Conservation (phyloP, 2,329 filamentous ascomycete species). For the Sarocladium brachiariae region DNA sequence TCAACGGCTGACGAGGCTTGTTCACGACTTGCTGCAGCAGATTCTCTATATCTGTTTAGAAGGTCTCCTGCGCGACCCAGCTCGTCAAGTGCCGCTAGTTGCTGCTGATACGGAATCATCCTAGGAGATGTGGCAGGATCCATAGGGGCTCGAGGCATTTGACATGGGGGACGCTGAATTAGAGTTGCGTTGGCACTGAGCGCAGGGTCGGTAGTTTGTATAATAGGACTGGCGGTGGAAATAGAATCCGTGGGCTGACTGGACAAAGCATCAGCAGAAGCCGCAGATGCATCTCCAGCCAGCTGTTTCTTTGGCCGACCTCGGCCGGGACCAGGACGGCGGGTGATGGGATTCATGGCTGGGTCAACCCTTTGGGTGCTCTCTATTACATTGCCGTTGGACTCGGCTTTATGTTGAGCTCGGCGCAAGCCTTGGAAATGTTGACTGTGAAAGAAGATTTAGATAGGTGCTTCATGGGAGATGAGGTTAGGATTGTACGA, state of each 20-base stretch:
- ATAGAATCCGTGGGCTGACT: not conserved
- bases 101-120: not conserved
- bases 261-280: not conserved
- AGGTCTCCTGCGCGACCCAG: not conserved
- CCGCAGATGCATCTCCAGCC: not conserved
- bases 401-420: slow-evolving; percentile 46
- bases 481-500: not conserved
- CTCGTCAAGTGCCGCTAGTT: not conserved
- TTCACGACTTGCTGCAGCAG: not conserved
- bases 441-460: slow-evolving; percentile 33
- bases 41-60: not conserved
- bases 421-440: slow-evolving; percentile 54
- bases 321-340: slow-evolving; percentile 51
- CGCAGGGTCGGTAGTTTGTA: not conserved
- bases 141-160: slow-evolving; percentile 4
- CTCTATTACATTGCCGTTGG: slow-evolving; percentile 27
- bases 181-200: not conserved
- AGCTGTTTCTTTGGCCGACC: slow-evolving; percentile 42
- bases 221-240: not conserved
- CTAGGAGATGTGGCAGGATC: not conserved
- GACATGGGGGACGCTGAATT: not conserved
- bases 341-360: slow-evolving; percentile 51
- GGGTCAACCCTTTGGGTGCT: slow-evolving; percentile 39
- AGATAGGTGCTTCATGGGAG: not conserved
- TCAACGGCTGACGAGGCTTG: not conserved